These are phyloP conservation scores for Cryptosporidium ubiquitum DNA, from an alignment of 169 alveolate genomes.

Conservation along the genomic window DNA sequence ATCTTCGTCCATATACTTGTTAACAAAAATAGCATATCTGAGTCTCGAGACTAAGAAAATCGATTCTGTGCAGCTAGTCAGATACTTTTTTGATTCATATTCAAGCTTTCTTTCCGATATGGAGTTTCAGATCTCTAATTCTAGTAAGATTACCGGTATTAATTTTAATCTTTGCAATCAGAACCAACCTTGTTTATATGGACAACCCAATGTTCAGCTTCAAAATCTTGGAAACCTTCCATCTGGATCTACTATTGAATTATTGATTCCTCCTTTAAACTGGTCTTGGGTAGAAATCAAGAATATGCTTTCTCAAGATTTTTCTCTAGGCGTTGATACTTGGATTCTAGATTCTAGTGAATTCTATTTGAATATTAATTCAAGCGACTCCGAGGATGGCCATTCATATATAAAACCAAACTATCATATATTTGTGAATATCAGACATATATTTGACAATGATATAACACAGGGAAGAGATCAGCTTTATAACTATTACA, in stretches of 20 bases:
- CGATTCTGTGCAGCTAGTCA: not conserved
- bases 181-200: not conserved
- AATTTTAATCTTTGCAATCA: not conserved
- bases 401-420: not conserved
- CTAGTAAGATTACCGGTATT: not conserved
- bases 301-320: constrained; percentile 15
- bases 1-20: constrained; percentile 4
- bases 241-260: not conserved
- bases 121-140: not conserved
- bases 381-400: no score
- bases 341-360: not conserved
- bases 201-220: not conserved
- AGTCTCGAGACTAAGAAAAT: not conserved
- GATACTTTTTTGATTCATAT: constrained; percentile 28
- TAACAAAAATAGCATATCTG: not conserved
- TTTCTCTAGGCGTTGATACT: not conserved
- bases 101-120: constrained; percentile 15
- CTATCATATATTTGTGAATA: not conserved
- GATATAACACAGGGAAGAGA: not conserved
- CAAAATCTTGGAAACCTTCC: not conserved
- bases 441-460: not conserved
- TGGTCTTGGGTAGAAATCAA: constrained; percentile 41
- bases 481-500: not conserved
- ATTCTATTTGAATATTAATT: not conserved
- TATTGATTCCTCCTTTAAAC: constrained; percentile 10